Evolutionary conservation across 2,329 filamentous ascomycete genomes (phyloP).

Genomic region (Hypoxylon sp.): DNA sequence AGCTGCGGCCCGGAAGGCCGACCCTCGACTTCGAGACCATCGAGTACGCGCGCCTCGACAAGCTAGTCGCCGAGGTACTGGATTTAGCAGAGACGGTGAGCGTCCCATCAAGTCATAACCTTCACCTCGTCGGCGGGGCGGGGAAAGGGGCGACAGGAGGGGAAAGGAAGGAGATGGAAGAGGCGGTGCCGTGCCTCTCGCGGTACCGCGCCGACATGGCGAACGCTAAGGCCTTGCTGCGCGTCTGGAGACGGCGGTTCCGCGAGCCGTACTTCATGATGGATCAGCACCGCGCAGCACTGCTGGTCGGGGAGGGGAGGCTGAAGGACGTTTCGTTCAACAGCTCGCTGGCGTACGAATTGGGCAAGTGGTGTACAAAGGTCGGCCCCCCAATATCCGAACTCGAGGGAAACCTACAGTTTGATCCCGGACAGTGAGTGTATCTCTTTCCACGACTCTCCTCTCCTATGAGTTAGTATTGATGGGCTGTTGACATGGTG

Average conservation of each 20-base stretch:
- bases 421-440: conserved; percentile 64
- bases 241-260: conserved; percentile 60
- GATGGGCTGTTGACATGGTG: conserved; percentile 37
- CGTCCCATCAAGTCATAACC: conserved; percentile 3
- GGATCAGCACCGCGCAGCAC: conserved; percentile 57
- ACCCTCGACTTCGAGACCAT: conserved; percentile 57
- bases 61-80: conserved; percentile 60
- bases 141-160: too few relatives aligned
- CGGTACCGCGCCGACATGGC: conserved; percentile 53
- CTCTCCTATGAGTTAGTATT: too few relatives aligned
- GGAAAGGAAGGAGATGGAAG: conserved; percentile 23
- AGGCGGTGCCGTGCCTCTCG: conserved; percentile 47
- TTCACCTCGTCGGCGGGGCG: too few relatives aligned
- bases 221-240: conserved; percentile 56
- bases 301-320: conserved; percentile 54
- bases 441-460: neutral
- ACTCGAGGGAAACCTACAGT: conserved; percentile 57
- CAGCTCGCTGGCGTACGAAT: conserved; percentile 47
- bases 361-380: conserved; percentile 56
- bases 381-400: conserved; percentile 54
- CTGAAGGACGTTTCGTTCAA: conserved; percentile 59
- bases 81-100: conserved; percentile 55
- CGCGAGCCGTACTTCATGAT: conserved; percentile 60
- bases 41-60: conserved; percentile 52
- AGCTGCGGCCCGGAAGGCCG: conserved; percentile 48